Evolutionary conservation across 768 basidiomycete species (phyloP).

Genomic region (Suillus subluteus): DNA sequence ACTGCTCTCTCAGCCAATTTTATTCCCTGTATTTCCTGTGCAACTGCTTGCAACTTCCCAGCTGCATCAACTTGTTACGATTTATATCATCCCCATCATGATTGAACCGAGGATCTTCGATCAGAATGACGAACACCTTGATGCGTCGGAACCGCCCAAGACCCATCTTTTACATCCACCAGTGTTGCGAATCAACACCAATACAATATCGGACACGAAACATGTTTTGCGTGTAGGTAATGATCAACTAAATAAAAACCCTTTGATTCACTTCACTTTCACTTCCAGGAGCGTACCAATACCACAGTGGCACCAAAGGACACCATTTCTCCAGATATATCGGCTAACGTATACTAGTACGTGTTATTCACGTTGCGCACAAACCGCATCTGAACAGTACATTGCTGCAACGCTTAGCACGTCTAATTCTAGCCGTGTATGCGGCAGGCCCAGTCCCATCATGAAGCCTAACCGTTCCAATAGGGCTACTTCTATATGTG

Average conservation of each 20-base stretch:
- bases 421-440: conserved; percentile 22
- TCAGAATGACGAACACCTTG: conserved; percentile 28
- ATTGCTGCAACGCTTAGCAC: conserved; percentile 20
- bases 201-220: conserved; percentile 12
- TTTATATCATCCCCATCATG: conserved; percentile 21
- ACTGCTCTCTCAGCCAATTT: conserved; percentile 20
- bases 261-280: conserved; percentile 9
- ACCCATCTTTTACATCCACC: conserved; percentile 15
- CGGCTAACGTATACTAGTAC: conserved; percentile 19
- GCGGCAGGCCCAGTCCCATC: conserved; percentile 23
- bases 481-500: conserved; percentile 25
- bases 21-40: conserved; percentile 21
- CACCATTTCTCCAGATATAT: conserved; percentile 10
- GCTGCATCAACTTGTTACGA: conserved; percentile 14
- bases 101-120: conserved; percentile 30
- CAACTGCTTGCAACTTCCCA: conserved; percentile 11
- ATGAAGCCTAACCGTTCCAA: conserved; percentile 10
- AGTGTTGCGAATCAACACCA: conserved; percentile 21
- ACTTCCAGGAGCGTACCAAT: conserved; percentile 28
- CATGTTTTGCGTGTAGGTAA: conserved; percentile 18
- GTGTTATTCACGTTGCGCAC: conserved; percentile 24
- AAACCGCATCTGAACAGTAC: background rate
- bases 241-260: background rate
- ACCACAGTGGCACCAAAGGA: conserved; percentile 12
- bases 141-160: conserved; percentile 14